These are phyloP conservation scores for Zymoseptoria brevis DNA, from an alignment of 2,329 filamentous ascomycete species.

Conservation along the genomic window DNA sequence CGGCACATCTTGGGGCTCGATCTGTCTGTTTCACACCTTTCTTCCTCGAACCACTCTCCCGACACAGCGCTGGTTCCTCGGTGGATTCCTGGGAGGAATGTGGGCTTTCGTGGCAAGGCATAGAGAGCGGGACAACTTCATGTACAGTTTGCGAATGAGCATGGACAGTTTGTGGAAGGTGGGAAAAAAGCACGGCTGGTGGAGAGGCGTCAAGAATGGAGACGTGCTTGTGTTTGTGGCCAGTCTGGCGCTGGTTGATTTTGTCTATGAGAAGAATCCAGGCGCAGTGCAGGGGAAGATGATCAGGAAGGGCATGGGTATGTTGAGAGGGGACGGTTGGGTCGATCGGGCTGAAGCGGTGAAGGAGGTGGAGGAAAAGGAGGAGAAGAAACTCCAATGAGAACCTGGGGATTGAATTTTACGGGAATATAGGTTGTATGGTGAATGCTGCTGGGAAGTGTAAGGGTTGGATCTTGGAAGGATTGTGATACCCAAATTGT, in stretches of 20 bases:
- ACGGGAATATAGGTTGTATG: not conserved
- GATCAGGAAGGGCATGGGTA: conserved; percentile 64
- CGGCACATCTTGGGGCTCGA: conserved; percentile 76
- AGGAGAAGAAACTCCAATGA: conserved; percentile 14
- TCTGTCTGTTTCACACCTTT: conserved; percentile 79
- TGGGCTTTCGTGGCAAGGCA: conserved; percentile 72
- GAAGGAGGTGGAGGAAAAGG: conserved; percentile 15
- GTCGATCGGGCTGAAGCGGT: conserved; percentile 49
- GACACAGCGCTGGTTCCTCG: conserved; percentile 81
- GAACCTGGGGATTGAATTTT: too few species aligned
- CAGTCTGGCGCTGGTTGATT: conserved; percentile 69
- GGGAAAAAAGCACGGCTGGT: conserved; percentile 82
- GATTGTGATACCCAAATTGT: not conserved
- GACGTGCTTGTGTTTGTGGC: conserved; percentile 78
- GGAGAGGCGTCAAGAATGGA: conserved; percentile 71
- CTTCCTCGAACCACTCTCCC: conserved; percentile 68
- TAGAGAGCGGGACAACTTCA: conserved; percentile 59
- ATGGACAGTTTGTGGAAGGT: conserved; percentile 87
- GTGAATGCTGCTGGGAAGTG: not conserved
- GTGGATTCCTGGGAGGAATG: conserved; percentile 74
- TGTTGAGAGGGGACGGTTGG: conserved; percentile 68
- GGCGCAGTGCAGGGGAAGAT: conserved; percentile 57
- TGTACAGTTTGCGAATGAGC: conserved; percentile 71
- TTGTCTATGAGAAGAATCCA: conserved; percentile 66
- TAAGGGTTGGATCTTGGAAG: not conserved